Conservation (phyloP, 1,284 basidiomycete species). For the Fomitopsis palustris region DNA sequence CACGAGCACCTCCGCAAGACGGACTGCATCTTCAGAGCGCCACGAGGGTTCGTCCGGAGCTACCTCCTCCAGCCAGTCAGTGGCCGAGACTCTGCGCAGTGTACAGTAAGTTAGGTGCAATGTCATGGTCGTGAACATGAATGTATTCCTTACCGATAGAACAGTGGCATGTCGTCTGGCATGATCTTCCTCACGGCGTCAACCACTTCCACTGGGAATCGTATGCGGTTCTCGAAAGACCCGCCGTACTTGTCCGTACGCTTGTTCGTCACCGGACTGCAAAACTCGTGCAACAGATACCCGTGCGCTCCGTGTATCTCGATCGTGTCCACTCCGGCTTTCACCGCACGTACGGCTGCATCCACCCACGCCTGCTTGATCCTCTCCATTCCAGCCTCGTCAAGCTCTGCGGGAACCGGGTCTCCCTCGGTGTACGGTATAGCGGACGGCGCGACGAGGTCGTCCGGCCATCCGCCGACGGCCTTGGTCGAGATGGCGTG, state of each 20-base stretch:
- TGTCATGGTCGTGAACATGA: conserved; percentile 22
- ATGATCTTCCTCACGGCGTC: conserved; percentile 4
- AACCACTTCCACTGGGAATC: background rate
- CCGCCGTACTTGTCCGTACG: background rate
- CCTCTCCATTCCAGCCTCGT: background rate
- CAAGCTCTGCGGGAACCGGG: conserved; percentile 1
- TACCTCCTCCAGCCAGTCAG: conserved; percentile 52
- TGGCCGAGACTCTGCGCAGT: conserved; percentile 44
- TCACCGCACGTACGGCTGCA: background rate
- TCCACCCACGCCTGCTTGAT: background rate
- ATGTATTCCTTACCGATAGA: background rate
- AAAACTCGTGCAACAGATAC: background rate
- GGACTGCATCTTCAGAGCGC: conserved; percentile 53
- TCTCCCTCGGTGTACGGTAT: conserved; percentile 28
- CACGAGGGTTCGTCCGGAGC: conserved; percentile 42
- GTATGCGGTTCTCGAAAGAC: background rate
- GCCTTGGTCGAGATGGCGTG: conserved; percentile 26
- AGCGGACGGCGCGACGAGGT: conserved; percentile 31
- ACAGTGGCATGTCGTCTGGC: conserved; percentile 8
- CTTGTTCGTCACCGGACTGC: background rate
- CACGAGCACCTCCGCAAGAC: conserved; percentile 40
- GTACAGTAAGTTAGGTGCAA: too few relatives aligned
- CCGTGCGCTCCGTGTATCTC: background rate
- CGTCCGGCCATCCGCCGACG: conserved; percentile 47
- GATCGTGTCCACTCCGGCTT: background rate